Base-by-base conservation (phyloP, 1,139 yeast species). In the Saccharomycopsis phalli region DNA sequence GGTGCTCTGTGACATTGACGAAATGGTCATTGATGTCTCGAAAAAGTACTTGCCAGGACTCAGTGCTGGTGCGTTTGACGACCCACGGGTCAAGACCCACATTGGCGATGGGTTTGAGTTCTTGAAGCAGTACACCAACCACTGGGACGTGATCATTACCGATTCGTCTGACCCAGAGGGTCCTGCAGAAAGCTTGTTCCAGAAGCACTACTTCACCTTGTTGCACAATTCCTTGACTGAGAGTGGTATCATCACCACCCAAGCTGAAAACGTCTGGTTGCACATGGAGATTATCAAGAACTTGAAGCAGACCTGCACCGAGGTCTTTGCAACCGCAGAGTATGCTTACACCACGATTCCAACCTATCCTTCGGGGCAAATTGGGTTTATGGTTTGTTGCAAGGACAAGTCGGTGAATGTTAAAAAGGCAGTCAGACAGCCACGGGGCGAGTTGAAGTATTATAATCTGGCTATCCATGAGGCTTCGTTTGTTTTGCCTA, bases 91-190 rank as follows among this genome's bases (percentile, higher is more conserved):
- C 35, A 70, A 74, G 39, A 76, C 87, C 22, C 70, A 77, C 50
- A 72, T 91, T 48, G 83, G 82, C 46, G 98, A 88, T 62, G 98
- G 98, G 7, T 87, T 91, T 65, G 71, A 84, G 62, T 88, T 68
- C 58, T 67, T 88, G 52, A 69, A 73, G 46, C 66, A 69, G 36
- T 63, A 66, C 51, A 57, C 64, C 53, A 59, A 61, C 13, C 69
- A 71, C 51, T 88, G 69, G 57, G 97, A 91, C 59, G 81, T 88
- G 37, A 87, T 91, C 51, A 87, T 91, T 53, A 87, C 96, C 28
- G 98, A 91, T 60, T 83, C 95, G 7, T 82, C 94, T 8, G 98
- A 91, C 59, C 97, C 97, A 2, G 97, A 91, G 55, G 98, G 98
- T 1, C 98, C 98, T 7, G 98, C 98, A 2, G 95, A 80, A 54